Conservation (phyloP, 495 filamentous ascomycete genomes). For the Extremus antarcticus region DNA sequence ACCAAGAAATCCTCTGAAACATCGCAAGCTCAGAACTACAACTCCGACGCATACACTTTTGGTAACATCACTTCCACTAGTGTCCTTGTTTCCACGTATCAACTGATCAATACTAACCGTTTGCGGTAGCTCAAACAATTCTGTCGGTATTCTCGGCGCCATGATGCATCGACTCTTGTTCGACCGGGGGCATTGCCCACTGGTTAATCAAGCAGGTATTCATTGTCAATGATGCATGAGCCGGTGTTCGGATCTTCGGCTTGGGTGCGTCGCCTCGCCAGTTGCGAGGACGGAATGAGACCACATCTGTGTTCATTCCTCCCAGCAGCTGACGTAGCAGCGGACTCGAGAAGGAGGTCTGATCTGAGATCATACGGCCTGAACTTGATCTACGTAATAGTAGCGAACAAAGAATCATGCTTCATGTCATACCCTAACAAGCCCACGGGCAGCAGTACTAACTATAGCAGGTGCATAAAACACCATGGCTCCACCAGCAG, state of each 20-base stretch:
- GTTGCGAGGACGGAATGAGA: too few species aligned
- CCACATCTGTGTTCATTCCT: too few species aligned
- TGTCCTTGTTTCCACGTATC: neutral
- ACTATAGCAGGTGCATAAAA: conserved; percentile 22
- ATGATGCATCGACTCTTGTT: neutral
- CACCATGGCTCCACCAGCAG: conserved; percentile 67
- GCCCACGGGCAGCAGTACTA: conserved; percentile 19
- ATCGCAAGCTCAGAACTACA: neutral
- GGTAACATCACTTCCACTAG: neutral
- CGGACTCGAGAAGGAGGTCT: conserved; percentile 29
- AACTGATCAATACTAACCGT: neutral
- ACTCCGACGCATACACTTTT: neutral
- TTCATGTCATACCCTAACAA: conserved; percentile 22
- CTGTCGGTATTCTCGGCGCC: neutral
- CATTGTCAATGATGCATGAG: neutral
- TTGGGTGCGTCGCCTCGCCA: neutral
- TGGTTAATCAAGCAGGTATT: neutral
- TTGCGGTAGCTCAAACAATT: neutral
- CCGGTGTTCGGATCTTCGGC: neutral
- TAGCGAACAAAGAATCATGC: conserved; percentile 92
- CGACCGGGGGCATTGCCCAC: neutral
- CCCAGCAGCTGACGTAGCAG: conserved; percentile 11
- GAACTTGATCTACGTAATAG: conserved; percentile 99
- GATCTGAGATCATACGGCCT: conserved; percentile 92
- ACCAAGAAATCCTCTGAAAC: neutral